Base-by-base conservation (phyloP, 768 basidiomycete species). In the Auricularia sp. region DNA sequence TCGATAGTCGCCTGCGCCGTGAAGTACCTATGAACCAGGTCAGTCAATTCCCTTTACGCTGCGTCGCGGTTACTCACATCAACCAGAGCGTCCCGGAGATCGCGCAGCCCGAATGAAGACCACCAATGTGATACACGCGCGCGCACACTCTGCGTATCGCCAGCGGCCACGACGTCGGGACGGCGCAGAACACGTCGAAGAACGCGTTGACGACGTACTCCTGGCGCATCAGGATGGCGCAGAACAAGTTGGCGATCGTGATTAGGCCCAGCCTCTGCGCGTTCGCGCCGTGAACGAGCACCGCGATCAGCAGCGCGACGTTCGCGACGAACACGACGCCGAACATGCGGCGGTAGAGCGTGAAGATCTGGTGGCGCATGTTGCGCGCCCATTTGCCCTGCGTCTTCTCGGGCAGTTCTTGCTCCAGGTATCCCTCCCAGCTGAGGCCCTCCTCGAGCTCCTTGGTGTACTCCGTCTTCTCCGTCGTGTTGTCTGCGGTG, bases 151-250 rank as follows among this genome's bases (percentile, higher is more conserved):
- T 77, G 61, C 85, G 80, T 63, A 86, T 81, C 42, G 76, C 71
- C 54, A 86, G 73, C 3, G 84, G 83, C 83, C 83, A 84, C 82
- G 79, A 80, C 42, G 73, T 62, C 8, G 83, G 83, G 33, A 81
- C 80, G 39, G 81, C 73, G 66, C 80, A 82, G 63, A 79, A 80
- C 8, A 82, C 74, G 47, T 77, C 79, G 75, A 83, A 86, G 69
- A 85, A 82, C 1, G 78, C 74, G 69, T 86, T 84, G 69, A 85
- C 78, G 37, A 86, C 82, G 67, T 85, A 83, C 70, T 85, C 81
- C 71, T 82, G 80, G 44, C 80, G 77, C 78, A 82, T 79, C 7
- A 81, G 71, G 58, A 81, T 77, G 29, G 80, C 77, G 63, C 75
- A 75, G 65, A 80, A 81, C n/a, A 81, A 71, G 66, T 85, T 86